These are phyloP conservation scores for Friedmanniomyces endolithicus DNA, from an alignment of 495 filamentous ascomycete species.

Conservation along the genomic window DNA sequence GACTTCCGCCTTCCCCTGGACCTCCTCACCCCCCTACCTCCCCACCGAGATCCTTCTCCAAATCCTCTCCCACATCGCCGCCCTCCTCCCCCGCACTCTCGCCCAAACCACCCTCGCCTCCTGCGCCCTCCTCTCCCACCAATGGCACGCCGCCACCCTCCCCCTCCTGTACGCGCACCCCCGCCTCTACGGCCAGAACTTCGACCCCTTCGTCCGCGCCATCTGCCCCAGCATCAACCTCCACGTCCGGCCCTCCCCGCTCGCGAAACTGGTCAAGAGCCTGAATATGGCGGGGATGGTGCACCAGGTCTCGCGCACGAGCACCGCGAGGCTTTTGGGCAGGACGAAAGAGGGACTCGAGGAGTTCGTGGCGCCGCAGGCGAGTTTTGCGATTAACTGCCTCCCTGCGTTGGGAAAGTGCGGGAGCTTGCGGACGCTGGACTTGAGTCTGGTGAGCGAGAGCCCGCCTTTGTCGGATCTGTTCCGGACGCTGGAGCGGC, in stretches of 20 bases:
- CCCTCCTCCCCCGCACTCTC: not conserved
- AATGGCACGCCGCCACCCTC: constrained; percentile 52
- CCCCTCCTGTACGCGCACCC: constrained; percentile 46
- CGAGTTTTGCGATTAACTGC: constrained; percentile 52
- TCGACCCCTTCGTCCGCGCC: constrained; percentile 46
- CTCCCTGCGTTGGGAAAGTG: constrained; percentile 55
- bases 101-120: constrained; percentile 39
- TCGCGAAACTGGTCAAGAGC: constrained; percentile 43
- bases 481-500: constrained; percentile 39
- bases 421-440: constrained; percentile 39
- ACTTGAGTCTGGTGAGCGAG: constrained; percentile 49
- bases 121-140: constrained; percentile 46
- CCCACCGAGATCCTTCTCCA: constrained; percentile 43
- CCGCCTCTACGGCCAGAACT: constrained; percentile 40
- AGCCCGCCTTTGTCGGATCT: constrained; percentile 40
- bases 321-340: constrained; percentile 52
- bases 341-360: constrained; percentile 46
- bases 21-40: constrained; percentile 16
- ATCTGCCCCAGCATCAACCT: constrained; percentile 50
- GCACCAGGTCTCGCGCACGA: constrained; percentile 52
- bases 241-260: constrained; percentile 40
- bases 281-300: constrained; percentile 50
- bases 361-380: constrained; percentile 52
- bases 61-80: constrained; percentile 28
- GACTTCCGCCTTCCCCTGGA: not conserved